phyloP scores from a whole-genome alignment of 148 eudicot genomes.

The Rhododendron ovatum region DNA sequence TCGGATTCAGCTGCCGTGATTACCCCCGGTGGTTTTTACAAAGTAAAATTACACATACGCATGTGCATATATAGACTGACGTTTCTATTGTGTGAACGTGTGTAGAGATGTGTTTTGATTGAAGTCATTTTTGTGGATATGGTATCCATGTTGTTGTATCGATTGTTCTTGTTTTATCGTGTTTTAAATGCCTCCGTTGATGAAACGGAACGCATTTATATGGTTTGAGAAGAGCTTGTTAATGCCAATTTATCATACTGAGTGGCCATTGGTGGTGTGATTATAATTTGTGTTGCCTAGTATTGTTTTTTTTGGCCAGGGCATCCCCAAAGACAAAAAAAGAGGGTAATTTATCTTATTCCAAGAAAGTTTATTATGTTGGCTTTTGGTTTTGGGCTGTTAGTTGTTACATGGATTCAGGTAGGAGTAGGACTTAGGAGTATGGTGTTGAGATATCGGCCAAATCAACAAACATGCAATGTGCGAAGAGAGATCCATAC shows the following conservation, averaged over 20 bases:
- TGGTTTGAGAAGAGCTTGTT: background rate
- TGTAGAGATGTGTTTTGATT: background rate
- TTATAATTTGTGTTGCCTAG: background rate
- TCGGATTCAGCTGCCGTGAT: background rate
- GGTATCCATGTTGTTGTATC: background rate
- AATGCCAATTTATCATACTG: background rate
- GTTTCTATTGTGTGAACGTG: background rate
- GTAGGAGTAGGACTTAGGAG: background rate
- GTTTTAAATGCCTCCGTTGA: background rate
- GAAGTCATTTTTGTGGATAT: background rate
- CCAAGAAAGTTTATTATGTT: background rate
- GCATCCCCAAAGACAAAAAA: background rate
- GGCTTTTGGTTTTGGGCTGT: background rate
- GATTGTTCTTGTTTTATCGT: background rate
- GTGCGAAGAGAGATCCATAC: background rate
- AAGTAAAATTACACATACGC: slow-evolving; percentile 8
- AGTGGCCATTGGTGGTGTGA: background rate
- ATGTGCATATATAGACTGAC: background rate
- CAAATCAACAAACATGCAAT: background rate
- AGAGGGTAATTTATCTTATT: background rate
- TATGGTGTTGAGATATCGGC: background rate
- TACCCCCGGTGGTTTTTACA: slow-evolving; percentile 15
- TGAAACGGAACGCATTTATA: background rate
- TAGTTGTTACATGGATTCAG: background rate
- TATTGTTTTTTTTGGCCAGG: background rate